Evolutionary conservation across 495 filamentous ascomycete species (phyloP).

Genomic region (Thozetella sp.): DNA sequence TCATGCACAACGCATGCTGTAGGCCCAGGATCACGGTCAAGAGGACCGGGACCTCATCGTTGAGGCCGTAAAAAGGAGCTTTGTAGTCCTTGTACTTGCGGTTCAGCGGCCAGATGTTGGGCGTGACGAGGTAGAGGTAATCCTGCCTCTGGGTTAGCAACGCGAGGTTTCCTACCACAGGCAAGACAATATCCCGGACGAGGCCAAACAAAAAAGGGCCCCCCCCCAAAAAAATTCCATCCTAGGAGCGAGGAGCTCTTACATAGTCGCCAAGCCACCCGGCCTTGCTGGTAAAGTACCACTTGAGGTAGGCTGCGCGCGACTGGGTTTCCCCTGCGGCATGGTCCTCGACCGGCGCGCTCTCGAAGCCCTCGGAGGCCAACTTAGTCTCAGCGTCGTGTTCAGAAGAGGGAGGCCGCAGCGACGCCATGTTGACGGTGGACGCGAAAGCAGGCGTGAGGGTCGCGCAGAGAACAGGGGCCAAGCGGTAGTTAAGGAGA

Average conservation of each 20-base stretch:
- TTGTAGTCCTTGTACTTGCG: slow-evolving; percentile 4
- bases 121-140: neutral
- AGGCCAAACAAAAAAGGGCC: too few relatives aligned
- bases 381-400: neutral
- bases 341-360: neutral
- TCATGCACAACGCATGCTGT: neutral
- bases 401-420: neutral
- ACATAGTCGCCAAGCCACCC: neutral
- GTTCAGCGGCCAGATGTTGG: slow-evolving; percentile 1
- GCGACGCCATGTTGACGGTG: neutral
- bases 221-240: neutral
- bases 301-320: neutral
- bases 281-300: neutral
- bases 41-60: slow-evolving; percentile 1
- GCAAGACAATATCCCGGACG: too few relatives aligned
- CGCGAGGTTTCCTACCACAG: too few relatives aligned
- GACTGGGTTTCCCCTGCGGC: neutral
- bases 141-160: neutral
- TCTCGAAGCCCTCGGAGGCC: neutral
- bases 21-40: slow-evolving; percentile 1
- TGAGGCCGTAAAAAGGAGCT: neutral
- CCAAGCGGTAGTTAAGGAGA: too few relatives aligned
- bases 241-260: neutral
- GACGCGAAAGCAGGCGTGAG: too few relatives aligned
- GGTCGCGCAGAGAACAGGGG: too few relatives aligned